phyloP scores from a whole-genome alignment of 2,329 filamentous ascomycete species.

The Ophiosphaerella narmari region DNA sequence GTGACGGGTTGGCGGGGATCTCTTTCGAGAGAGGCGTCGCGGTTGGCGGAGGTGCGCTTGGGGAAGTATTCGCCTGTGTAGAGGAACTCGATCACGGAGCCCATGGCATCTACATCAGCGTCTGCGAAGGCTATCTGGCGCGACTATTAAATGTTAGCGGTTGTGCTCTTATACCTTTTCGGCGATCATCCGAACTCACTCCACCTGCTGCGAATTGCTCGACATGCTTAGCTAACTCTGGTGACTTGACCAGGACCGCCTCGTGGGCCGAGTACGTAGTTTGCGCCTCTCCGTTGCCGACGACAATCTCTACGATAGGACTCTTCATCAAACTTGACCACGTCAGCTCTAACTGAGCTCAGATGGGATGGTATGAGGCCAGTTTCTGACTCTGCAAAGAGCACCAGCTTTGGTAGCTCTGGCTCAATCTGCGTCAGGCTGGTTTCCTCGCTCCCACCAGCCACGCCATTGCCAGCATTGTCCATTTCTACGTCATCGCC shows the following conservation, averaged over 20 bases:
- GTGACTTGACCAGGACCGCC: slow-evolving; percentile 72
- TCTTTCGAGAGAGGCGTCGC: slow-evolving; percentile 69
- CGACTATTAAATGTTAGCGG: slow-evolving; percentile 47
- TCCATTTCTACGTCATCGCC: slow-evolving; percentile 57
- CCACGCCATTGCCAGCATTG: slow-evolving; percentile 28
- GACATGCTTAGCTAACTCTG: slow-evolving; percentile 71
- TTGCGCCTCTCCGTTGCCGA: slow-evolving; percentile 59
- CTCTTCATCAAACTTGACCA: slow-evolving; percentile 53
- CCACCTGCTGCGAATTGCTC: slow-evolving; percentile 64
- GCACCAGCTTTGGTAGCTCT: slow-evolving; percentile 45
- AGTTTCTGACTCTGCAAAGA: slow-evolving; percentile 52
- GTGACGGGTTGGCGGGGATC: slow-evolving; percentile 68
- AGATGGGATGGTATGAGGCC: neutral
- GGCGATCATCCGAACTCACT: slow-evolving; percentile 52
- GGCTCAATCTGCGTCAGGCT: slow-evolving; percentile 52
- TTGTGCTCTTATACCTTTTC: no score
- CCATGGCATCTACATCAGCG: slow-evolving; percentile 74
- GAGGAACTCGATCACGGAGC: slow-evolving; percentile 80
- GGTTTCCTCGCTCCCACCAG: slow-evolving; percentile 33
- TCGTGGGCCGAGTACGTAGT: slow-evolving; percentile 79
- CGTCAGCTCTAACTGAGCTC: slow-evolving; percentile 7
- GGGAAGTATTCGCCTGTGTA: slow-evolving; percentile 91
- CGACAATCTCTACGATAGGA: slow-evolving; percentile 53
- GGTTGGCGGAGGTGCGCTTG: slow-evolving; percentile 60
- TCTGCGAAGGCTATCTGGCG: slow-evolving; percentile 70